Conservation (phyloP, 192 early-diverging fungal species). For the Backusella liffmaniae region DNA sequence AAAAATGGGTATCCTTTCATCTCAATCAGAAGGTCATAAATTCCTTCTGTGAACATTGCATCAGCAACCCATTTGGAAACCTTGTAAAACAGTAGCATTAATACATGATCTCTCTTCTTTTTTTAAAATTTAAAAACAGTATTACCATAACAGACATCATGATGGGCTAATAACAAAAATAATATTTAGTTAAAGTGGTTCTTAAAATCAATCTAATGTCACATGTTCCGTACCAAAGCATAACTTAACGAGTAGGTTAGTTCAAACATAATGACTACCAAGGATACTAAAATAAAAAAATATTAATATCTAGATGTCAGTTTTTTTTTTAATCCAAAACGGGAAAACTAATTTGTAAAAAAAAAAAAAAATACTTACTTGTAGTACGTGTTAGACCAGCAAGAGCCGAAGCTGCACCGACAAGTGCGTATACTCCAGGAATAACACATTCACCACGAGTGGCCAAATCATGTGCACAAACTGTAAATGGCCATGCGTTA, state of each 20-base stretch:
- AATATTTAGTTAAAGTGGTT: neutral
- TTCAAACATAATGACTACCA: conserved; percentile 99
- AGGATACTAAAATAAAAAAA: conserved; percentile 47
- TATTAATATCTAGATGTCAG: neutral
- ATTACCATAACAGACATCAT: conserved; percentile 35
- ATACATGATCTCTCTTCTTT: neutral
- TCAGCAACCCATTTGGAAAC: conserved; percentile 72
- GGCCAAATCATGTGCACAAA: conserved; percentile 71
- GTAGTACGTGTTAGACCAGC: conserved; percentile 86
- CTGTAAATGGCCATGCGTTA: conserved; percentile 65
- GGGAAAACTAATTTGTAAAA: neutral
- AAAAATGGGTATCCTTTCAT: conserved; percentile 73
- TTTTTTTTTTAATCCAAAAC: neutral
- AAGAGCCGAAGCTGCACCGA: conserved; percentile 89
- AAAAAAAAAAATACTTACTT: conserved; percentile 21
- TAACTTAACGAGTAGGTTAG: conserved; percentile 93
- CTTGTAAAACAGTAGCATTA: neutral
- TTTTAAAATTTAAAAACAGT: neutral
- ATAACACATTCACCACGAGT: conserved; percentile 68
- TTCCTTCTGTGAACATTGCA: conserved; percentile 54
- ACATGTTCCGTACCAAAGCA: conserved; percentile 47
- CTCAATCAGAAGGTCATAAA: conserved; percentile 75
- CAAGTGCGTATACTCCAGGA: conserved; percentile 91
- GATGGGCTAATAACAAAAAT: conserved; percentile 29
- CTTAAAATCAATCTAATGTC: neutral